Evolutionary conservation across 495 filamentous ascomycete species (phyloP).

Genomic region (Apiosordaria backusii): DNA sequence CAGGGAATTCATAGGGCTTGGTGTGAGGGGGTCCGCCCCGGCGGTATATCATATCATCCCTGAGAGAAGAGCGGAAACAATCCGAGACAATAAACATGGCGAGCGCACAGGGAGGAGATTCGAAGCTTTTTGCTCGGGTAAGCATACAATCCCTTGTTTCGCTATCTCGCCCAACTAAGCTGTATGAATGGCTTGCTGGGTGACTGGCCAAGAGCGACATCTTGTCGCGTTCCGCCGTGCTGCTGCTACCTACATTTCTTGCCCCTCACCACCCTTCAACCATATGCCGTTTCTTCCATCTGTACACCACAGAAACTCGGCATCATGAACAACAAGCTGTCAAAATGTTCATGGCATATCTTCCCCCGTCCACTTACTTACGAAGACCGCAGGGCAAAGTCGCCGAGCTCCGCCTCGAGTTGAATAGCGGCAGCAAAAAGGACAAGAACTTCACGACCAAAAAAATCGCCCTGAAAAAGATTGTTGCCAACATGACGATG

Average conservation of each 20-base stretch:
- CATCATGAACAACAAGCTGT: constrained; percentile 28
- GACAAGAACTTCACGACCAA: constrained; percentile 97
- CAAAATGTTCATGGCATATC: constrained; percentile 50
- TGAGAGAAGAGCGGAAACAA: background rate
- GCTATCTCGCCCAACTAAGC: background rate
- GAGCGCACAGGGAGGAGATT: constrained; percentile 78
- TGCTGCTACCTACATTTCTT: background rate
- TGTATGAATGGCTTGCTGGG: background rate
- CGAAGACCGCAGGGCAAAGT: constrained; percentile 84
- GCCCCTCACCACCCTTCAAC: background rate
- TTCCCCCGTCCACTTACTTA: constrained; percentile 42
- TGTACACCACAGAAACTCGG: constrained; percentile 5
- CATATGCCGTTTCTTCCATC: constrained; percentile 12
- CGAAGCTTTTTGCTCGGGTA: constrained; percentile 99
- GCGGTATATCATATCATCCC: background rate
- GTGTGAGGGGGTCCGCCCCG: constrained; percentile 4
- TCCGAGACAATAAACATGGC: constrained; percentile 47
- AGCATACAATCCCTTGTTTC: constrained; percentile 37
- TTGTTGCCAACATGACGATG: constrained; percentile 99
- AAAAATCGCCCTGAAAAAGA: constrained; percentile 99
- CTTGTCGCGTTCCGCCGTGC: background rate
- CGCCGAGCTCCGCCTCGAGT: constrained; percentile 90
- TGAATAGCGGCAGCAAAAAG: constrained; percentile 92
- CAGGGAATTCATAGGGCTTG: background rate
- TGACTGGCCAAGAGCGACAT: background rate